Percentiles rank a stretch among this genome's conserved stretches.
Conservation (phyloP, 495 filamentous ascomycete genomes). For the Opeltia flavorubescens region DNA sequence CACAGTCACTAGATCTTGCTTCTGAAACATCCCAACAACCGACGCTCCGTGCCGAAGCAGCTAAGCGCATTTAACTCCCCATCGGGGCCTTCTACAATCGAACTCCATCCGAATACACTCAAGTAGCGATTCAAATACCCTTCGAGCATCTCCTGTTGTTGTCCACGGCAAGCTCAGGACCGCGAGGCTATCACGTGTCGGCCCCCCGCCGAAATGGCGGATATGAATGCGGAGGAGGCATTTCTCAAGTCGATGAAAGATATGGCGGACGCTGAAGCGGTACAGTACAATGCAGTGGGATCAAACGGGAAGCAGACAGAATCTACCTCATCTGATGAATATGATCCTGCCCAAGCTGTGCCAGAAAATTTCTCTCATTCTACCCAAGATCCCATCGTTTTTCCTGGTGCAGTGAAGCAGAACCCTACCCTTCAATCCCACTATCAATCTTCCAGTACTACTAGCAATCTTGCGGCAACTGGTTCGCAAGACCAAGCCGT, state of each 20-base stretch:
- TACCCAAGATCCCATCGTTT: not conserved
- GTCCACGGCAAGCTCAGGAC: no score
- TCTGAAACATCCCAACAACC: not conserved
- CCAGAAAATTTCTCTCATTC: constrained; percentile 27
- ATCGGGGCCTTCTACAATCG: no score
- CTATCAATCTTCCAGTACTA: not conserved
- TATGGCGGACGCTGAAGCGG: constrained; percentile 12
- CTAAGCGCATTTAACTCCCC: no score
- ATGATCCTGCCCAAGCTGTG: constrained; percentile 37
- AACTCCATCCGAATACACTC: no score
- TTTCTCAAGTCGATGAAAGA: constrained; percentile 33
- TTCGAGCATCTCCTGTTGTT: not conserved
- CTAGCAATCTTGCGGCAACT: not conserved
- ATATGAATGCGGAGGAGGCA: constrained; percentile 46
- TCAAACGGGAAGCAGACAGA: constrained; percentile 23
- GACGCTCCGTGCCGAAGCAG: no score
- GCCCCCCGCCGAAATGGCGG: constrained; percentile 31
- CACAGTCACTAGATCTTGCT: not conserved
- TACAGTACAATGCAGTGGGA: constrained; percentile 7
- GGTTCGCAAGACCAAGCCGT: constrained; percentile 5
- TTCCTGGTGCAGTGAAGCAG: constrained; percentile 3
- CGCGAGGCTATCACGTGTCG: not conserved
- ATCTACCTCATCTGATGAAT: constrained; percentile 40
- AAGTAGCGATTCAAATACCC: no score
- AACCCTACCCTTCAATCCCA: not conserved